These are phyloP conservation scores for Neoboletus brunneissimus DNA, from an alignment of 768 basidiomycete species.

Conservation along the genomic window DNA sequence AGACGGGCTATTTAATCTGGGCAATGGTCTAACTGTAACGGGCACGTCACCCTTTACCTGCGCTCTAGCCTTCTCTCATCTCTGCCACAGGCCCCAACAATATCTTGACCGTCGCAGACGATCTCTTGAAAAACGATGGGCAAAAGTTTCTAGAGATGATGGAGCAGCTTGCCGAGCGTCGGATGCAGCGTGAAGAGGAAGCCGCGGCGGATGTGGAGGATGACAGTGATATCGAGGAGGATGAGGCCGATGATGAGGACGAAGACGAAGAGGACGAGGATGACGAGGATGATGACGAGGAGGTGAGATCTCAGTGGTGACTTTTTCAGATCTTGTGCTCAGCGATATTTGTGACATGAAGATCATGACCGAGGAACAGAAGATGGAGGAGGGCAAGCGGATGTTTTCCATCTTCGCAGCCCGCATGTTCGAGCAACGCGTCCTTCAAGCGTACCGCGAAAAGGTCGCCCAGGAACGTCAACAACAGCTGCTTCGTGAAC, in stretches of 20 bases:
- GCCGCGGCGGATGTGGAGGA: constrained; percentile 59
- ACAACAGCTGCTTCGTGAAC: constrained; percentile 85
- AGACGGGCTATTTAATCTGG: constrained; percentile 77
- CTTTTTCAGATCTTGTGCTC: constrained; percentile 6
- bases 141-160: constrained; percentile 99
- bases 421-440: constrained; percentile 98
- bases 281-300: constrained; percentile 46
- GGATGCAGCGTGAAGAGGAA: constrained; percentile 87
- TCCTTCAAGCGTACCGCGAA: constrained; percentile 94
- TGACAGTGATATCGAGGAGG: constrained; percentile 60
- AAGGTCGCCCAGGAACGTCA: constrained; percentile 96
- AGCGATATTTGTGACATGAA: constrained; percentile 26
- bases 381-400: constrained; percentile 98
- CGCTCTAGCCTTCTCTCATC: constrained; percentile 20
- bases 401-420: constrained; percentile 99
- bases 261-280: constrained; percentile 66
- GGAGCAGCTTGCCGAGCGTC: constrained; percentile 94
- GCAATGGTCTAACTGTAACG: constrained; percentile 78
- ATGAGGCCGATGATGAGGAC: constrained; percentile 56
- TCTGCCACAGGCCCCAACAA: constrained; percentile 69
- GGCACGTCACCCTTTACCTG: constrained; percentile 43
- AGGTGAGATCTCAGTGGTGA: constrained; percentile 33
- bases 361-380: constrained; percentile 92
- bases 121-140: constrained; percentile 96
- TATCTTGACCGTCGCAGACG: constrained; percentile 97